These are phyloP conservation scores for Podospora didyma DNA, from an alignment of 495 filamentous ascomycete species.

Conservation along the genomic window DNA sequence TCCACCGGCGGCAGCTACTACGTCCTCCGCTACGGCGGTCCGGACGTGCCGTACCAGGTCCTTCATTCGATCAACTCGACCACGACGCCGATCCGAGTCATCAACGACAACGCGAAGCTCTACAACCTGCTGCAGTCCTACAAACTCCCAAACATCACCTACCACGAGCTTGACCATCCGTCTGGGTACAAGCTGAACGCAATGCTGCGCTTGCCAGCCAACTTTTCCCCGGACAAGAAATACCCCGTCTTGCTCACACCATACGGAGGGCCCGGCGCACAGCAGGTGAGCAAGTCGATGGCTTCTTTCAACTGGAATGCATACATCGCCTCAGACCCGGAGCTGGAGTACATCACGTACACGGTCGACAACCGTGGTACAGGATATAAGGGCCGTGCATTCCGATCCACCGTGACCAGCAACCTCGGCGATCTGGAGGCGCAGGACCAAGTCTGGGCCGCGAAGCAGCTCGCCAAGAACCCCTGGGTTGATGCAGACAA, in stretches of 20 bases:
- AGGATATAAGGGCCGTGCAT: slow-evolving; percentile 48
- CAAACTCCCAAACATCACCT: slow-evolving; percentile 47
- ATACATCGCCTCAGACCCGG: slow-evolving; percentile 55
- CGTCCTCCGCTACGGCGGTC: slow-evolving; percentile 52
- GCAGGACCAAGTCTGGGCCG: slow-evolving; percentile 54
- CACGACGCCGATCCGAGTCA: slow-evolving; percentile 38
- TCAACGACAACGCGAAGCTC: slow-evolving; percentile 48
- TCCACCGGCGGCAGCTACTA: slow-evolving; percentile 50
- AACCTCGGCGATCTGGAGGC: slow-evolving; percentile 53
- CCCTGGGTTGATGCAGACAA: slow-evolving; percentile 45
- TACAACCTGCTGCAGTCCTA: slow-evolving; percentile 42
- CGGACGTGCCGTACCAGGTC: slow-evolving; percentile 53
- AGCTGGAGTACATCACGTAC: slow-evolving; percentile 53
- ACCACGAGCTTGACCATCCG: slow-evolving; percentile 44
- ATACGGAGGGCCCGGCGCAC: slow-evolving; percentile 53
- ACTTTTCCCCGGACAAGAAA: slow-evolving; percentile 47
- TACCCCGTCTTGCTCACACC: slow-evolving; percentile 54
- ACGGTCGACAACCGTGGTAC: slow-evolving; percentile 57
- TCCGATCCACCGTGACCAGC: slow-evolving; percentile 42
- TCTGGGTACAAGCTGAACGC: slow-evolving; percentile 46
- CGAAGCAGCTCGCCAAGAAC: slow-evolving; percentile 38
- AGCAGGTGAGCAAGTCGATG: slow-evolving; percentile 46
- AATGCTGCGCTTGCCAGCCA: slow-evolving; percentile 44
- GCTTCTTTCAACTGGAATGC: slow-evolving; percentile 40
- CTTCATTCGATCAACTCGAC: slow-evolving; percentile 46